Base-by-base conservation (phyloP, 2,329 filamentous ascomycete species). In the Xylaria sp. region DNA sequence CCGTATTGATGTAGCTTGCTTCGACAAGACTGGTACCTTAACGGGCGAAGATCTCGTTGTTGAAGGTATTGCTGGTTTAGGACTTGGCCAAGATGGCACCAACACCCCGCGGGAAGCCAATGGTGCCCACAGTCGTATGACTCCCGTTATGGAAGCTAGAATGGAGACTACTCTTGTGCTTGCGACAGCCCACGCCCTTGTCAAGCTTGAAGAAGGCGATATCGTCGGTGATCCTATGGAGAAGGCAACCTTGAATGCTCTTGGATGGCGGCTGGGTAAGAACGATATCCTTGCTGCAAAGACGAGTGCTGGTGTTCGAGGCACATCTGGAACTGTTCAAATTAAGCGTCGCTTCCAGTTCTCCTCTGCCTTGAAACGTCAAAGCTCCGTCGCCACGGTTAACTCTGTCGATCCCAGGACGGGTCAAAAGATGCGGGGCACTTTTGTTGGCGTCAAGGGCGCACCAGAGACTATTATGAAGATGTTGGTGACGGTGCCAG, bases 201-300 rank as follows among this genome's bases (percentile, higher is more conserved):
- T 99, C 56, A 97, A 95, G 78, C 86, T 99, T 17, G 96, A 99
- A 72, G 96, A 99, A 78, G 96, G 96, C 22, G 96, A 99, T 13
- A 91, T 98, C 73, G 96, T 99, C 50, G 96, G 96, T 75, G 96
- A 99, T 76, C 96, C 96, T 1, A 99, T 99, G 96, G 96, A 99
- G 78, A 98, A 98, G 81, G 96, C 96, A 50, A 98, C 96, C 1
- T 84, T 99, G 31, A 84, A 86, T 55, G 94, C 95, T 63, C 89
- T 99, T 11, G 94, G 95, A 61, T 99, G 96, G 96, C 90, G 87
- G 63, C 86, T 99, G n/a, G 94, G 94, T 54, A 91, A 89, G 75
- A 96, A 97, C 72, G 95, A 99, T 75, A 90, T 87, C 36, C 86
- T 99, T 17, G 89, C 89, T 31, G 91, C 89, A 78, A 94, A 92